phyloP scores from a whole-genome alignment of 2,329 filamentous ascomycete genomes.

The Paramyrothecium roridum region DNA sequence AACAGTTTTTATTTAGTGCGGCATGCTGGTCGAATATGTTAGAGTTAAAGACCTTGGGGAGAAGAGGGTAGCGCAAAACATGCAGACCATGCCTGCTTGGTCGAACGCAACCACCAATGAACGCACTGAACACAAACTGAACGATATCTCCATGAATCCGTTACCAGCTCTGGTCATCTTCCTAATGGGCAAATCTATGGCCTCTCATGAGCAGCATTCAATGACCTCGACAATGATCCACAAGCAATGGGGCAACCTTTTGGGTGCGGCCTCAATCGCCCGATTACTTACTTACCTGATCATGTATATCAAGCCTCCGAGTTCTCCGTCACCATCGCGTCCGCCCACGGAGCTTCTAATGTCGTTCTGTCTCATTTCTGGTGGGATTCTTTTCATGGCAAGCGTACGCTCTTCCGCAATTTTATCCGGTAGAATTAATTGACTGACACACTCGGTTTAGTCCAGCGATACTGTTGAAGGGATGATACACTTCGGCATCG shows the following conservation, averaged over 20 bases:
- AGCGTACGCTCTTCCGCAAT: conserved; percentile 3
- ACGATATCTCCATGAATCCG: conserved; percentile 73
- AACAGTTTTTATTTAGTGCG: not conserved
- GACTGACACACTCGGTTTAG: conserved; percentile 1
- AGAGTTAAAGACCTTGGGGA: not conserved
- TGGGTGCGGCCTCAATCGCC: conserved; percentile 53
- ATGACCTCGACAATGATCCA: conserved; percentile 86
- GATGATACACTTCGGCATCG: conserved; percentile 4
- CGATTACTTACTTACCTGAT: conserved; percentile 3
- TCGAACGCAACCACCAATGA: not conserved
- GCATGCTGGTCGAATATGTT: conserved; percentile 1
- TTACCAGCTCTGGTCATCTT: conserved; percentile 78
- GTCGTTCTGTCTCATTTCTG: conserved; percentile 6
- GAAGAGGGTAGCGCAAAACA: not conserved
- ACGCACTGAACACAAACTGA: conserved; percentile 30
- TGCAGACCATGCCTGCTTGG: not conserved
- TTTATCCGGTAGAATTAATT: not conserved
- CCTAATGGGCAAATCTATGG: conserved; percentile 84
- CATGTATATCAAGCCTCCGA: not conserved
- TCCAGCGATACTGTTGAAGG: conserved; percentile 3
- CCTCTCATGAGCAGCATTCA: conserved; percentile 73
- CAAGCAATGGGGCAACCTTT: conserved; percentile 79
- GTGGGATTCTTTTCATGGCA: conserved; percentile 8
- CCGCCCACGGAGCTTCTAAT: conserved; percentile 6
- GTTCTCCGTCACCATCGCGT: conserved; percentile 2